Percentiles rank a stretch among this genome's conserved stretches.
These are phyloP conservation scores for Hippophae tibetana DNA, from an alignment of 306 rosid genomes.

Conservation along the genomic window DNA sequence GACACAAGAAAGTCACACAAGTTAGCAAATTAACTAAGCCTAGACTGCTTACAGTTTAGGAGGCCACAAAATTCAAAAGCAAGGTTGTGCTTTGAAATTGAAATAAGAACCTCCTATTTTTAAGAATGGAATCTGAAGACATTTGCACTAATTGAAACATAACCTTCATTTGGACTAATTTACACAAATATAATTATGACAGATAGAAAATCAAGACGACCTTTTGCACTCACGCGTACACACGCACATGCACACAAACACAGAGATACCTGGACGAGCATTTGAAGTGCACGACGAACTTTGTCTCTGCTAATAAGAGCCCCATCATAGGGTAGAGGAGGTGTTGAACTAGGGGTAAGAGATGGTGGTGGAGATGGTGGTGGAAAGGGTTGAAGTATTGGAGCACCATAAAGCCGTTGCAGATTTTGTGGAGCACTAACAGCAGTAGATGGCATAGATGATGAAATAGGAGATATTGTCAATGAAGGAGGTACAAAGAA, in stretches of 20 bases:
- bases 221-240: background rate
- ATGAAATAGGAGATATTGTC: slow-evolving; percentile 44
- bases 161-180: too few species aligned
- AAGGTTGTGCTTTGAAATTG: too few species aligned
- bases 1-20: slow-evolving; percentile 14
- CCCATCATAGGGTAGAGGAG: slow-evolving; percentile 18
- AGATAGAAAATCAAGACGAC: too few species aligned
- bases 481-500: slow-evolving; percentile 39
- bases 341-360: slow-evolving; percentile 47
- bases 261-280: slow-evolving; percentile 67
- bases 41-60: background rate
- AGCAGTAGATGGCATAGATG: slow-evolving; percentile 36
- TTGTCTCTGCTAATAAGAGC: slow-evolving; percentile 53
- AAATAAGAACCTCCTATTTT: too few species aligned
- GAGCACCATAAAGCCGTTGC: slow-evolving; percentile 73
- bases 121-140: too few species aligned
- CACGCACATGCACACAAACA: slow-evolving; percentile 3
- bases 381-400: slow-evolving; percentile 77
- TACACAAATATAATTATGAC: too few species aligned
- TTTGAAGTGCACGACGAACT: slow-evolving; percentile 67
- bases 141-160: too few species aligned
- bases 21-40: slow-evolving; percentile 9
- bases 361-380: slow-evolving; percentile 70
- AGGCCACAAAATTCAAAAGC: background rate
- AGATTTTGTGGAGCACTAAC: slow-evolving; percentile 47